These are phyloP conservation scores for Geosmithia flava DNA, from an alignment of 2,329 filamentous ascomycete species.

Conservation along the genomic window DNA sequence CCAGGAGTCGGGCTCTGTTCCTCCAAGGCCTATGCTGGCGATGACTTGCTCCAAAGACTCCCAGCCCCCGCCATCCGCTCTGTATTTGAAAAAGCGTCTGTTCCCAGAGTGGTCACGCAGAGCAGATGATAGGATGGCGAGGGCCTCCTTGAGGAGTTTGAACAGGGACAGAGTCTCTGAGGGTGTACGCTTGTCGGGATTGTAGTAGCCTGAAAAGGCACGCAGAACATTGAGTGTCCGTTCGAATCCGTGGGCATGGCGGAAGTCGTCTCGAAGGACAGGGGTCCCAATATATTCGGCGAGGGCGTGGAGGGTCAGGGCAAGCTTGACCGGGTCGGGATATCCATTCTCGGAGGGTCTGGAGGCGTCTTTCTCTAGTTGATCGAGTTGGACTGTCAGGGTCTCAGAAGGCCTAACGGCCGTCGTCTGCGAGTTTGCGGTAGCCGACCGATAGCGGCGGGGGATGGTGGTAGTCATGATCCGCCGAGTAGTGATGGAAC, in stretches of 20 bases:
- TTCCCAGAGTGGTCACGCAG: conserved; percentile 77
- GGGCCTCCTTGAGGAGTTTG: conserved; percentile 55
- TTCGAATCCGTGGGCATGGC: conserved; percentile 69
- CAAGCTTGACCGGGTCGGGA: conserved; percentile 33
- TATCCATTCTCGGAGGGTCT: conserved; percentile 25
- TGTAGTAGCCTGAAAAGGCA: conserved; percentile 64
- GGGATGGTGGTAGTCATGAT: conserved; percentile 36
- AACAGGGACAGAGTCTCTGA: conserved; percentile 55
- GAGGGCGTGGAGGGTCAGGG: conserved; percentile 49
- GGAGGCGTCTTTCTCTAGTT: conserved; percentile 21
- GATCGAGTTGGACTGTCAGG: conserved; percentile 40
- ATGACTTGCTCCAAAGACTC: conserved; percentile 61
- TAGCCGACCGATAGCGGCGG: conserved; percentile 52
- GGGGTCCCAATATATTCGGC: conserved; percentile 45
- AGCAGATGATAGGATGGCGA: conserved; percentile 62
- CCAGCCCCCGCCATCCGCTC: conserved; percentile 70
- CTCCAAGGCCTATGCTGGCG: conserved; percentile 52
- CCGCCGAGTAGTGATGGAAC: conserved; percentile 5
- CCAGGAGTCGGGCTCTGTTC: conserved; percentile 55
- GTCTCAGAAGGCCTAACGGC: conserved; percentile 50
- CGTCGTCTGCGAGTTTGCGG: conserved; percentile 43
- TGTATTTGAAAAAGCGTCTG: conserved; percentile 69
- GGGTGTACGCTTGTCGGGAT: conserved; percentile 47
- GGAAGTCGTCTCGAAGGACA: conserved; percentile 65
- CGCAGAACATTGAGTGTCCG: conserved; percentile 57